Base-by-base conservation (phyloP, 2,329 filamentous ascomycete species). In the Meredithiella fracta region DNA sequence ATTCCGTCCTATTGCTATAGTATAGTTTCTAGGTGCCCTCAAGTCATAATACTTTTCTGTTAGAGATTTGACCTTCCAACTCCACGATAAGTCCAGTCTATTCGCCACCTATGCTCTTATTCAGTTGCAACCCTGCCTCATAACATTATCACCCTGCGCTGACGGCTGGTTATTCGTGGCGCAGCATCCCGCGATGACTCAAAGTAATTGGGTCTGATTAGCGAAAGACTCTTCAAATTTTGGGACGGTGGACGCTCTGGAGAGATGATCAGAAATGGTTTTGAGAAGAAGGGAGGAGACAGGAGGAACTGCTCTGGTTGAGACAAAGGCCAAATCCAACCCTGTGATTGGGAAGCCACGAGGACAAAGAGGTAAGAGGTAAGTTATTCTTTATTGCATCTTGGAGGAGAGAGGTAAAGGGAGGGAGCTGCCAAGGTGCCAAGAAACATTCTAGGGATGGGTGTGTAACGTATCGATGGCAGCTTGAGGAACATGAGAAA, bases 201-300 rank as follows among this genome's bases (percentile, higher is more conserved):
- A 42, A n/a, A 42, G 26, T 55, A 22, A 51, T 51, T 55, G 54
- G 54, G 31, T 38, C 22, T 17, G 22, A 37, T 44, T 25, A 55
- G 54, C 54, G 54, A 55, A 29, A 50, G 47, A 38, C 47, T 20
- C 54, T 55, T 44, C 47, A 55, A 47, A 47, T 55, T 55, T 55
- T 47, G 54, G 54, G 23, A 51, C 23, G 23, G 47, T 42, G 54
- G 20, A 20, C 38, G 38, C 38, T 42, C 11, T 34, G 5, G 5
- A 34, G 29, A 34, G 29, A 34, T 15, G 38, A 20, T 42, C 14
- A 7, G 15, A 42, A 15, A 42, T 15, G 38, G 38, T 42, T 20
- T 42, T n/a, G 38, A 42, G 38, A 42, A n/a, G 38, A 4, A 15
- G n/a, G 29, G 29, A 34, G 29, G n/a, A 42, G 38, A 42, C 38